Evolutionary conservation across 495 filamentous ascomycete species (phyloP), one percentile per base, ranked within the genome.

Genomic region (Stereocaulon alpinum): DNA sequence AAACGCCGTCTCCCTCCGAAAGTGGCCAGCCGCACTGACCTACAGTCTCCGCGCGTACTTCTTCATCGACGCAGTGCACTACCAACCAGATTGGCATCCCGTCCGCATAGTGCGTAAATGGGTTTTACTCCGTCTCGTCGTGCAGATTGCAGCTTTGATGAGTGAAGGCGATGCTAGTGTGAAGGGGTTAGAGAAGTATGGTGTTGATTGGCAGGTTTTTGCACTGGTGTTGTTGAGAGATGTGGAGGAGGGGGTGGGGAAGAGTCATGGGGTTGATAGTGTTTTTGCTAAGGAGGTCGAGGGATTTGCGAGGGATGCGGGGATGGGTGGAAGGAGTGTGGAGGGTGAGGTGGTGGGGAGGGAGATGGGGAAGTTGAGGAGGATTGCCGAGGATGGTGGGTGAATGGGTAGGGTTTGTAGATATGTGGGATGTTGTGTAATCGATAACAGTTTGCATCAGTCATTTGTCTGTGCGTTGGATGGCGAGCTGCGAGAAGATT

Each of bases 191-290:
- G 17, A 27, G 29, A 34, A 52, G 15, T 62, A 48, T 27, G 32
- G 42, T 27, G 41, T 62, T 1, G 40, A 65, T n/a, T 64, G 60
- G 60, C 34, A 27, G 22, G 10, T 40, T 14, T 51, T 64, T 3
- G 40, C 40, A 10, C 15, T 49, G 32, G 40, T 12, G 0, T 29
- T 63, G n/a, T 56, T 54, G 15, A 32, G 27, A 7, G 59, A 61
- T 43, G 4, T 58, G 1, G n/a, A 7, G 3, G 42, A 54, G 3
- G 58, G 15, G 30, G 30, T 54, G 6, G 80, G 78, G 63, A 71
- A n/a, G 72, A 82, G 66, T 83, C 81, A 30, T 79, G 82, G 12
- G 61, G 82, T 37, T 72, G 71, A 45, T 76, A 84, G 59, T 71
- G 80, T 40, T 52, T 82, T 53, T 67, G 64, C 56, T 67, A 66